Conservation (phyloP, 2,329 filamentous ascomycete genomes). For the Alternaria panax region DNA sequence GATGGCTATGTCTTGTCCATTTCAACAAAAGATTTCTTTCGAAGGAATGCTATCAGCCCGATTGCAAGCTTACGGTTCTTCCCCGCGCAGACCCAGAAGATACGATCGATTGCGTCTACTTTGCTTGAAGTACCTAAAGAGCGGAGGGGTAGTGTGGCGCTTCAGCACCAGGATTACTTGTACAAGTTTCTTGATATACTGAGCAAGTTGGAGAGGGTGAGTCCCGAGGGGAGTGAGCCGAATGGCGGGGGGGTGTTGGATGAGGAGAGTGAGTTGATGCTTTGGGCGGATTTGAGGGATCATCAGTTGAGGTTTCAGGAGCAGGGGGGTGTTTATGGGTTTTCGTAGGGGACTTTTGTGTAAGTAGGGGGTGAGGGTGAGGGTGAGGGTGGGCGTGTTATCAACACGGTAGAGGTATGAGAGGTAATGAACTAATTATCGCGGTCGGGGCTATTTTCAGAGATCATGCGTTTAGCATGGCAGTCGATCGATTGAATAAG, state of each 20-base stretch:
- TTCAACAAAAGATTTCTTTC: constrained; percentile 16
- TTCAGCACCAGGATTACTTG: constrained; percentile 74
- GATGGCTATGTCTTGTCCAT: constrained; percentile 10
- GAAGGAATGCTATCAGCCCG: constrained; percentile 12
- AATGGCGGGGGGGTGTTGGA: constrained; percentile 53
- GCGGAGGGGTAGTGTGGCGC: constrained; percentile 60
- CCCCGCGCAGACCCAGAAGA: constrained; percentile 72
- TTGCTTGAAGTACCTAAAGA: constrained; percentile 70
- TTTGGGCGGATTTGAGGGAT: constrained; percentile 81
- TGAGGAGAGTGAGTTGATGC: constrained; percentile 77
- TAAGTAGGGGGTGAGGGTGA: neutral
- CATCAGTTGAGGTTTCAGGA: constrained; percentile 77
- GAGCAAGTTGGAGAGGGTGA: constrained; percentile 73
- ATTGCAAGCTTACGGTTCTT: constrained; percentile 38
- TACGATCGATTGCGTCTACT: constrained; percentile 82
- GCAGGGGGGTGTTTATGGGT: constrained; percentile 64
- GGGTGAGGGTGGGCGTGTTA: neutral
- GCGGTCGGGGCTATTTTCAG: neutral
- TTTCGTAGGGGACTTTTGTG: constrained; percentile 14
- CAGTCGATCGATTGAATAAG: neutral
- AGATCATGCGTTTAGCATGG: neutral
- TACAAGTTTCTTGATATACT: constrained; percentile 76
- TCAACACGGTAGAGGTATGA: neutral
- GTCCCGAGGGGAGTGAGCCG: constrained; percentile 48
- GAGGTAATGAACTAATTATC: neutral